Evolutionary conservation across 352 stramenopile genomes (phyloP).

Genomic region (Albugo laibachii): DNA sequence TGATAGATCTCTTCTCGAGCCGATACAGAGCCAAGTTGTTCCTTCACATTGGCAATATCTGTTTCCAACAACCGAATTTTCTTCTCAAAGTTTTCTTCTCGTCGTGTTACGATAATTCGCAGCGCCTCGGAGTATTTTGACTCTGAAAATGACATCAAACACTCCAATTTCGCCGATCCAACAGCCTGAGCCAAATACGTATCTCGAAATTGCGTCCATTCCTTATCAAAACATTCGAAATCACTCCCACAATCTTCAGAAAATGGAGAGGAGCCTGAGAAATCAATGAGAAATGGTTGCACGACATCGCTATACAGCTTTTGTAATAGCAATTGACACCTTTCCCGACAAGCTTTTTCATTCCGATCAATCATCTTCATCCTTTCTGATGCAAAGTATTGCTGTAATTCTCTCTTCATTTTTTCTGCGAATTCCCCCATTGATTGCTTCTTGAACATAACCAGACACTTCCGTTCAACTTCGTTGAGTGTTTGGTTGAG

Average conservation of each 20-base stretch:
- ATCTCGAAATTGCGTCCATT: conserved; percentile 55
- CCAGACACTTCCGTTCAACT: conserved; percentile 24
- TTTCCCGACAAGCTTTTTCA: conserved; percentile 36
- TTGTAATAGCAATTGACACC: conserved; percentile 59
- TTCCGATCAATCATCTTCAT: conserved; percentile 20
- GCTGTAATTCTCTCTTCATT: conserved; percentile 35
- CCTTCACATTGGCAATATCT: conserved; percentile 57
- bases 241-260: conserved; percentile 47
- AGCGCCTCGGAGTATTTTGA: conserved; percentile 67
- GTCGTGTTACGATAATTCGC: conserved; percentile 52
- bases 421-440: conserved; percentile 50
- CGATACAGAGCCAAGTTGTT: conserved; percentile 60
- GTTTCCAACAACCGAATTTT: conserved; percentile 53
- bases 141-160: conserved; percentile 53
- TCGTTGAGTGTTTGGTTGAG: conserved; percentile 32
- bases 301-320: conserved; percentile 68
- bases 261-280: conserved; percentile 8
- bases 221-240: conserved; percentile 55
- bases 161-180: conserved; percentile 53
- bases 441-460: conserved; percentile 32
- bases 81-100: conserved; percentile 76
- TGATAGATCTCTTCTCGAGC: conserved; percentile 70
- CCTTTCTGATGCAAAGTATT: conserved; percentile 58
- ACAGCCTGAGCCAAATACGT: conserved; percentile 46
- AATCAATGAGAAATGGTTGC: conserved; percentile 14